Evolutionary conservation across 2,329 filamentous ascomycete species (phyloP).

Genomic region (Dothideomycetidae sp.): DNA sequence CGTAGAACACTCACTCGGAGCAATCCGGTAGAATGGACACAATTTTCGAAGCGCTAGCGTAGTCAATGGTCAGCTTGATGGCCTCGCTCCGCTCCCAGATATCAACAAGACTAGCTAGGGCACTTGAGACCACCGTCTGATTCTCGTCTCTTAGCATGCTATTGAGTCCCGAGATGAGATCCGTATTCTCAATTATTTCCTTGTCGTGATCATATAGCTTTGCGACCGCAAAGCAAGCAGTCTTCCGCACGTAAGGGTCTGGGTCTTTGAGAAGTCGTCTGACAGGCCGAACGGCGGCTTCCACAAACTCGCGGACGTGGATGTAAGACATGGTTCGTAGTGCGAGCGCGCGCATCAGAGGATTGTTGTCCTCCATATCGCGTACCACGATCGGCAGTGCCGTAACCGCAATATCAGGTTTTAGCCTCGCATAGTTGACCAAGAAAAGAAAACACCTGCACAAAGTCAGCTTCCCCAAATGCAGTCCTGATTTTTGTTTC

Average conservation of each 20-base stretch:
- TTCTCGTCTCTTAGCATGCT: slow-evolving; percentile 86
- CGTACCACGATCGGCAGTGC: slow-evolving; percentile 76
- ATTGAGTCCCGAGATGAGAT: slow-evolving; percentile 85
- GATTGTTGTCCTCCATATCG: slow-evolving; percentile 88
- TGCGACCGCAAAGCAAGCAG: slow-evolving; percentile 86
- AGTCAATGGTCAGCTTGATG: slow-evolving; percentile 96
- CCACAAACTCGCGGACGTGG: slow-evolving; percentile 89
- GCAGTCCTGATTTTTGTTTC: not conserved
- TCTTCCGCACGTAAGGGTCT: slow-evolving; percentile 95
- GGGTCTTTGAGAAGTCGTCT: slow-evolving; percentile 70
- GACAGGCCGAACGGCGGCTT: slow-evolving; percentile 72
- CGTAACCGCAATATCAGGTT: slow-evolving; percentile 85
- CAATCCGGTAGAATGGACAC: slow-evolving; percentile 92
- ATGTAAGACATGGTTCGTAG: slow-evolving; percentile 95
- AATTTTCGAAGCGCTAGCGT: slow-evolving; percentile 93
- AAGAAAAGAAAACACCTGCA: slow-evolving; percentile 90
- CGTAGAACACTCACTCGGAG: slow-evolving; percentile 81
- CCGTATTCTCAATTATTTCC: slow-evolving; percentile 74
- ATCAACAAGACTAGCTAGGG: slow-evolving; percentile 80
- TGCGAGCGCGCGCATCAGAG: slow-evolving; percentile 79
- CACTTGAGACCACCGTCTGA: slow-evolving; percentile 90
- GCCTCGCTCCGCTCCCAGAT: slow-evolving; percentile 97
- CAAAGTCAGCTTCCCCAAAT: slow-evolving; percentile 19
- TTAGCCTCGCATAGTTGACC: slow-evolving; percentile 91
- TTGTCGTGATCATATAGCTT: slow-evolving; percentile 97